Base-by-base conservation (phyloP, 306 rosid species). In the Malus sieversii region DNA sequence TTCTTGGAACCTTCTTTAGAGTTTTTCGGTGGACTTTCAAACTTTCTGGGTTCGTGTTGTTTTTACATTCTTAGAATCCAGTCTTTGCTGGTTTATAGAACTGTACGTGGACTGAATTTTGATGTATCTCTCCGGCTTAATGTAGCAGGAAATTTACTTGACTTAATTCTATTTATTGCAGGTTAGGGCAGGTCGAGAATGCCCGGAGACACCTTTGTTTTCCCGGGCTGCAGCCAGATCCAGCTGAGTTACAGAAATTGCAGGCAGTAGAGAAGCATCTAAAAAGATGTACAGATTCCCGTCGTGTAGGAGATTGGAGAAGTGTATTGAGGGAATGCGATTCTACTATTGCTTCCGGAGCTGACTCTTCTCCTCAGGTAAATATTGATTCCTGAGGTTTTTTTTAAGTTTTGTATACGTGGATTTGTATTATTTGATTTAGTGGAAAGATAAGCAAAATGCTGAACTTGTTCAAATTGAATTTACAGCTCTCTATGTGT, bases 401-500 rank as follows among this genome's bases (percentile, higher is more conserved):
- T 46, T 4, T 53, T 4, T 25, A 29, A 33, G 40, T 23, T 32
- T 18, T 35, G 4, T 19, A 60, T 61, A 27, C 14, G 48, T 22
- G 8, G 42, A 13, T 62, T 35, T 71, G 33, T 33, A 42, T 55
- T 19, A 35, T 7, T 46, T 57, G 68, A 3, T 8, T 22, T 20
- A 12, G 10, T 52, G 46, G 8, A 33, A 61, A 29, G 45, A 30
- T 29, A 48, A 71, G 64, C 29, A 57, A 85, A 83, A 57, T 75
- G 81, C 87, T 88, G 86, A 88, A 85, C 84, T 72, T 76, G 84
- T 90, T 88, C 88, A 85, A 86, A 87, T 84, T 87, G 89, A 81
- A 88, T 88, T 84, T 87, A 86, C 98, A 95, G 98, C 93, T 92
- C 90, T 86, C 85, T 82, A 84, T 89, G 90, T 89, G 98, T 92